Percentiles rank a stretch among this genome's conserved stretches.
These are phyloP conservation scores for Symbiodinium natans DNA, from an alignment of 73 alveolate genomes.

Conservation along the genomic window DNA sequence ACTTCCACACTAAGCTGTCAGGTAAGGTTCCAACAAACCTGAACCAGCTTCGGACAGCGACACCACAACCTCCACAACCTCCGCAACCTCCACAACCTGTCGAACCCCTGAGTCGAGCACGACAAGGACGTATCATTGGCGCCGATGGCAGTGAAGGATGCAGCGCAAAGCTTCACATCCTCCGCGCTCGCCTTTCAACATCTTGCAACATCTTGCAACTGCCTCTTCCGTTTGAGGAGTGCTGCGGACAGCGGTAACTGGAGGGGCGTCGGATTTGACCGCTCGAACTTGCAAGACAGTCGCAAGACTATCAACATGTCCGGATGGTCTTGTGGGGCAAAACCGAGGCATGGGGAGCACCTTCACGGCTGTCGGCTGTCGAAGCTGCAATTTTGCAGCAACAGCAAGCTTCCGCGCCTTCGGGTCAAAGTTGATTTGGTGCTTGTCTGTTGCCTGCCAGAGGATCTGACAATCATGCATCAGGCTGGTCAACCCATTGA, in stretches of 20 bases:
- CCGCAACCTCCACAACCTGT: too few relatives aligned
- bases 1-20: background rate
- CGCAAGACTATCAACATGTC: background rate
- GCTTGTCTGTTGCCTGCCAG: slow-evolving; percentile 48
- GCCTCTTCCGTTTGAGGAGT: background rate
- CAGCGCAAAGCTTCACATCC: slow-evolving; percentile 60
- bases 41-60: too few relatives aligned
- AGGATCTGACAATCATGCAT: background rate
- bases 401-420: background rate
- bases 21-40: too few relatives aligned
- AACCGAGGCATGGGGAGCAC: background rate
- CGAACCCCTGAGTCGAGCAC: slow-evolving; percentile 24
- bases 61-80: too few relatives aligned
- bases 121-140: slow-evolving; percentile 19
- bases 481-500: background rate
- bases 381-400: background rate
- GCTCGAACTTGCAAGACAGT: background rate
- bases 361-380: background rate
- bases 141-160: slow-evolving; percentile 36
- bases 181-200: slow-evolving; percentile 25
- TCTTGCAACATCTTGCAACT: too few relatives aligned
- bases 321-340: background rate
- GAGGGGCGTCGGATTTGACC: background rate
- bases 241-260: too few relatives aligned
- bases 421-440: slow-evolving; percentile 60